Percentiles rank a stretch among this genome's conserved stretches.
phyloP scores from a whole-genome alignment of 2,329 filamentous ascomycete species.

The Aspergillus vadensis region DNA sequence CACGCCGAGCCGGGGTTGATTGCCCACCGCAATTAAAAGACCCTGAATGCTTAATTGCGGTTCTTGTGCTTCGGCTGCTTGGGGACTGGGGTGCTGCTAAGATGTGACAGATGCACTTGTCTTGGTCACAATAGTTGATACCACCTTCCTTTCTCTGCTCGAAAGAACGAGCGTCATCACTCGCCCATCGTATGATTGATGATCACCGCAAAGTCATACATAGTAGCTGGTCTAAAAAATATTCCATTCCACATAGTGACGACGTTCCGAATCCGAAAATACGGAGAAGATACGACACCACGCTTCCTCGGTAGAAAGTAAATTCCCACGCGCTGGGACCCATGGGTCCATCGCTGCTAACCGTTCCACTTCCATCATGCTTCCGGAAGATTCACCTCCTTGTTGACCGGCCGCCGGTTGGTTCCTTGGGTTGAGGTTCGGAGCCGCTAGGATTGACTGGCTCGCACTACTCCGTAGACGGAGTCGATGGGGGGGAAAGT shows the following conservation, averaged over 20 bases:
- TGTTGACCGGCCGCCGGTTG: background rate
- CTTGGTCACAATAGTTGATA: too few species aligned
- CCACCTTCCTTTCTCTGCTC: too few species aligned
- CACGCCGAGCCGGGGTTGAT: constrained; percentile 3
- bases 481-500: background rate
- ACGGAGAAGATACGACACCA: background rate
- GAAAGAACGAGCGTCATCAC: too few species aligned
- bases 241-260: background rate
- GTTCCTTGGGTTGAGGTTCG: background rate
- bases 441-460: background rate
- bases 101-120: too few species aligned
- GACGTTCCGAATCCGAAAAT: too few species aligned
- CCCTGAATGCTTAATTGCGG: constrained; percentile 9
- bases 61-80: background rate
- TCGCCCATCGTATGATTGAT: too few species aligned
- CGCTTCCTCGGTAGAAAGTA: background rate
- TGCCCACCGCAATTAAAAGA: constrained; percentile 9
- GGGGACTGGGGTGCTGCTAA: too few species aligned
- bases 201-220: too few species aligned
- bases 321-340: constrained; percentile 6
- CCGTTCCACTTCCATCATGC: constrained; percentile 5
- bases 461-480: background rate
- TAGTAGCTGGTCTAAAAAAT: background rate
- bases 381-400: constrained; percentile 10
- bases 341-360: constrained; percentile 3